Evolutionary conservation across 2,329 filamentous ascomycete species (phyloP).

Genomic region (Colletotrichum truncatum): DNA sequence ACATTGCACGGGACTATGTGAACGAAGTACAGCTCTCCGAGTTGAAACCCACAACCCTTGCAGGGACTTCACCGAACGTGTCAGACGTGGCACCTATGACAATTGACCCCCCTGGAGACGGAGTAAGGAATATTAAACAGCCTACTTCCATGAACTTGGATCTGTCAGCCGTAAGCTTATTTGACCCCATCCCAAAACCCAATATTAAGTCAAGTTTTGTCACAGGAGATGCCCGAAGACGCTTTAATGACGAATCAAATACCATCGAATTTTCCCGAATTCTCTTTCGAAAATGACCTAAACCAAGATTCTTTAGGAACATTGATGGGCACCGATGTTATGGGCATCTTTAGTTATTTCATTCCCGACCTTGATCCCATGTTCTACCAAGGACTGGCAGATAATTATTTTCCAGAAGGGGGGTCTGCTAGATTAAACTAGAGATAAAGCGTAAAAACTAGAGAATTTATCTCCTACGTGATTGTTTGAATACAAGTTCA

Average conservation of each 20-base stretch:
- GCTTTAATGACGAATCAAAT: background rate
- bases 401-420: constrained; percentile 21
- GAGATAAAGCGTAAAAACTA: background rate
- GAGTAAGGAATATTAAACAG: too few species aligned
- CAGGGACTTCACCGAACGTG: constrained; percentile 19
- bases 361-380: constrained; percentile 36
- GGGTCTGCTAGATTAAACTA: background rate
- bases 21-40: too few species aligned
- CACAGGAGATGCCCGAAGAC: background rate
- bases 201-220: background rate
- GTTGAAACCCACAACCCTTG: too few species aligned
- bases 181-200: too few species aligned
- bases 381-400: constrained; percentile 25
- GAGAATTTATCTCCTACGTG: too few species aligned
- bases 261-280: constrained; percentile 23
- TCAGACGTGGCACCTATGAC: background rate
- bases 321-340: constrained; percentile 35
- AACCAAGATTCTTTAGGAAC: background rate
- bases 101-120: too few species aligned
- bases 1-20: constrained; percentile 51
- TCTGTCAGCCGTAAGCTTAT: background rate
- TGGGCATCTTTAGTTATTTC: constrained; percentile 37
- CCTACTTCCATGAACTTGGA: background rate
- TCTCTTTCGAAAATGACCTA: constrained; percentile 26
- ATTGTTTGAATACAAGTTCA: too few species aligned